A percentile compares a stretch with the other conserved stretches of the same genome.
Evolutionary conservation across 176 grass and related monocot species (phyloP).

Genomic region (Phyllostachys edulis): DNA sequence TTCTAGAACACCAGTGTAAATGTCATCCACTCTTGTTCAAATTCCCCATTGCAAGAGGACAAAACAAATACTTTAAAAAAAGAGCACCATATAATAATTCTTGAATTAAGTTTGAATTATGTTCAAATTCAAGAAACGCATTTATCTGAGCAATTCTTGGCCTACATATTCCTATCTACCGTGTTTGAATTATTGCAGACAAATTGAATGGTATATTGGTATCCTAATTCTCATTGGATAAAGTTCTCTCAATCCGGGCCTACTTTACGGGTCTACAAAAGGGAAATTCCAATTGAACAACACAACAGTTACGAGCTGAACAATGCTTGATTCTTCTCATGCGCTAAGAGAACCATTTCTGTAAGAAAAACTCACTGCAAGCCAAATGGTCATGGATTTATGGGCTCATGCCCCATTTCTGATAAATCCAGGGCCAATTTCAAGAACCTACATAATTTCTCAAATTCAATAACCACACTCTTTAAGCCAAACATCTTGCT

Average conservation of each 20-base stretch:
- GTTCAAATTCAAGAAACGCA: constrained; percentile 8
- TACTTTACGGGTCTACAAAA: neutral
- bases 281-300: neutral
- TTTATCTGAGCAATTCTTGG: neutral
- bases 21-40: neutral
- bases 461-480: constrained; percentile 5
- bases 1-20: neutral
- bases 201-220: neutral
- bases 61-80: neutral
- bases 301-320: neutral
- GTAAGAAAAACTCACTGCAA: neutral
- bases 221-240: neutral
- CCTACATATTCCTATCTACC: neutral
- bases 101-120: neutral
- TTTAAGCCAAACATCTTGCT: neutral
- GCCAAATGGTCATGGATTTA: neutral
- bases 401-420: neutral
- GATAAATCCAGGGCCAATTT: neutral
- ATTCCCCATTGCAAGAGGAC: neutral
- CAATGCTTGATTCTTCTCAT: neutral
- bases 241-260: neutral
- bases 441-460: neutral
- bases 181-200: neutral
- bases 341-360: neutral
- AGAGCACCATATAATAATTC: neutral